phyloP scores from a whole-genome alignment of 257 asterid genomes.

The Forsythia viridissima region DNA sequence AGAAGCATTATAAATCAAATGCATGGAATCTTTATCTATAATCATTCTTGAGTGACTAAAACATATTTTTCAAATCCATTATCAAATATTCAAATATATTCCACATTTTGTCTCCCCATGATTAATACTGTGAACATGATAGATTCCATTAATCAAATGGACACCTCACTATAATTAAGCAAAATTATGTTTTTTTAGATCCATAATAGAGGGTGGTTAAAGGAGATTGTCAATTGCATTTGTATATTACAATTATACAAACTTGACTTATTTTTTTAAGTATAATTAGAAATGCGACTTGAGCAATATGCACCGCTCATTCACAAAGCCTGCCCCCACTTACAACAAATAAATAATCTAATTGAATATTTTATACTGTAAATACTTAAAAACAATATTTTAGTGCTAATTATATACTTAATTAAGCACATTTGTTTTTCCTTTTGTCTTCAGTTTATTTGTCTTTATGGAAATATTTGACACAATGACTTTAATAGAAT shows the following conservation, averaged over 20 bases:
- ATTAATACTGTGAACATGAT: background rate
- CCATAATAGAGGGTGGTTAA: conserved; percentile 4
- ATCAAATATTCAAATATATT: background rate
- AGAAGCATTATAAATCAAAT: background rate
- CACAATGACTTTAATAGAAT: background rate
- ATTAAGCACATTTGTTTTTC: too few species aligned
- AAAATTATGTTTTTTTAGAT: background rate
- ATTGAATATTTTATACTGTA: background rate
- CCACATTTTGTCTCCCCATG: background rate
- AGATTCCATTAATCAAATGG: background rate
- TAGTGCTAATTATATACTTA: background rate
- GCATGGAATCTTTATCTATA: background rate
- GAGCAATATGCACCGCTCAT: conserved; percentile 5
- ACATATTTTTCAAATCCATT: background rate
- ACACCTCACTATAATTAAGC: background rate
- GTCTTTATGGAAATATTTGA: background rate
- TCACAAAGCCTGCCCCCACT: background rate
- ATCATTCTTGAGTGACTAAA: background rate
- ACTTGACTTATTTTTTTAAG: background rate
- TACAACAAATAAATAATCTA: background rate
- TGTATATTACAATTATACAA: background rate
- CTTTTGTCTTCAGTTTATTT: too few species aligned
- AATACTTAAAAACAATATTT: background rate
- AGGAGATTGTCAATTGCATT: conserved; percentile 4
- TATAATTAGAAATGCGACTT: background rate